Evolutionary conservation across 2,329 filamentous ascomycete genomes (phyloP).

Genomic region (Paracamarosporium sp.): DNA sequence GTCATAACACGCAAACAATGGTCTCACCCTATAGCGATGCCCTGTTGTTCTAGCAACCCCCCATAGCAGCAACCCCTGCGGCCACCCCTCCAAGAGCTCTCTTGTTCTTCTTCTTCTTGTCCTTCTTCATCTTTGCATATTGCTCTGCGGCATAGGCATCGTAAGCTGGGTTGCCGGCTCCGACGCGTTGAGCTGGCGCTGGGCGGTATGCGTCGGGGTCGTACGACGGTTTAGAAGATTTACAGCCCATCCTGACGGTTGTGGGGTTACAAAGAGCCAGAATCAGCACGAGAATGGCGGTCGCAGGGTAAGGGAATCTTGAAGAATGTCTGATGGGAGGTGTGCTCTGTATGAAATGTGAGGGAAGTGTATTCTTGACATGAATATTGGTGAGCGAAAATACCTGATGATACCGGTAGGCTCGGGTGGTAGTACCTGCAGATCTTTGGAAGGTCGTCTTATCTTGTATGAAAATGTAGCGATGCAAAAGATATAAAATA

Average conservation of each 20-base stretch:
- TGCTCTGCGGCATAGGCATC: slow-evolving; percentile 4
- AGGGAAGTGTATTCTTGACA: too few species aligned
- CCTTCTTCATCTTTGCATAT: slow-evolving; percentile 1
- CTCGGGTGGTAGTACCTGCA: too few species aligned
- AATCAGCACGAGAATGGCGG: too few species aligned
- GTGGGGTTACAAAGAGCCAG: too few species aligned
- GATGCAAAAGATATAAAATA: too few species aligned
- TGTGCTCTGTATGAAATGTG: too few species aligned
- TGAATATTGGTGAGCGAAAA: too few species aligned
- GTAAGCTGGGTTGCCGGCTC: neutral
- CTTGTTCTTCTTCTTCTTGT: slow-evolving; percentile 2
- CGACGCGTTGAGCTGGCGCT: neutral
- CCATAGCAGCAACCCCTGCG: neutral
- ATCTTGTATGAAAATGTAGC: too few species aligned
- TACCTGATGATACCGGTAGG: too few species aligned
- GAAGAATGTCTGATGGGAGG: too few species aligned
- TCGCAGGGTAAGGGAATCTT: too few species aligned
- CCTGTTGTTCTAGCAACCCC: neutral
- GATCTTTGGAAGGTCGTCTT: too few species aligned
- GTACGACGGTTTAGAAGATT: neutral
- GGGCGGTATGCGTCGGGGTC: neutral
- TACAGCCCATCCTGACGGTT: neutral
- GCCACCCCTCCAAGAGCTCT: neutral
- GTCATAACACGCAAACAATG: neutral
- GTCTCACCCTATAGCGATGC: neutral